Percentiles rank a stretch among this genome's conserved stretches.
Conservation (phyloP, 257 asterid genomes). For the Solanum gracilifrons region DNA sequence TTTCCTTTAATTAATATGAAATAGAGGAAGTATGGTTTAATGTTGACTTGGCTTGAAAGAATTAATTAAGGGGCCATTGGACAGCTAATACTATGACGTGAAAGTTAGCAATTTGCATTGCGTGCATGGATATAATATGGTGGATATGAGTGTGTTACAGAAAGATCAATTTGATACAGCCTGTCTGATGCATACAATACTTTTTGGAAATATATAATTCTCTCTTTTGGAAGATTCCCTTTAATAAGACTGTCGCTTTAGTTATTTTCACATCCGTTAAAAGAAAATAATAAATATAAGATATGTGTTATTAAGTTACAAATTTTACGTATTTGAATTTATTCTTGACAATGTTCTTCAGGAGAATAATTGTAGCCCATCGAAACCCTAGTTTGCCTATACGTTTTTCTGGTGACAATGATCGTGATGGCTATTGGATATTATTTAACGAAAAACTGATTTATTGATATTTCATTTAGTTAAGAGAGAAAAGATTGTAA, state of each 20-base stretch:
- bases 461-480: background rate
- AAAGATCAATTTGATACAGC: background rate
- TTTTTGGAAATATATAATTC: background rate
- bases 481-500: too few relatives aligned
- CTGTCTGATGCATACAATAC: background rate
- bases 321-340: background rate
- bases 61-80: background rate
- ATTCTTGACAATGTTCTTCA: background rate
- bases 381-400: too few relatives aligned
- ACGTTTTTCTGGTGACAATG: rapidly evolving
- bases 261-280: too few relatives aligned
- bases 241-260: background rate
- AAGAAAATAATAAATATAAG: too few relatives aligned
- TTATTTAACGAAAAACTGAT: too few relatives aligned
- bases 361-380: background rate
- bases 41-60: background rate
- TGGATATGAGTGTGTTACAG: background rate
- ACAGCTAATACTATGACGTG: background rate
- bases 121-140: background rate
- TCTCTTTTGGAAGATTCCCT: background rate
- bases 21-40: background rate
- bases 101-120: background rate
- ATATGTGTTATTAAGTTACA: too few relatives aligned
- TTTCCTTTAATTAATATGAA: too few relatives aligned
- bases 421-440: too few relatives aligned